phyloP scores from a whole-genome alignment of 768 basidiomycete species.

The Erythrobasidium yunnanense region DNA sequence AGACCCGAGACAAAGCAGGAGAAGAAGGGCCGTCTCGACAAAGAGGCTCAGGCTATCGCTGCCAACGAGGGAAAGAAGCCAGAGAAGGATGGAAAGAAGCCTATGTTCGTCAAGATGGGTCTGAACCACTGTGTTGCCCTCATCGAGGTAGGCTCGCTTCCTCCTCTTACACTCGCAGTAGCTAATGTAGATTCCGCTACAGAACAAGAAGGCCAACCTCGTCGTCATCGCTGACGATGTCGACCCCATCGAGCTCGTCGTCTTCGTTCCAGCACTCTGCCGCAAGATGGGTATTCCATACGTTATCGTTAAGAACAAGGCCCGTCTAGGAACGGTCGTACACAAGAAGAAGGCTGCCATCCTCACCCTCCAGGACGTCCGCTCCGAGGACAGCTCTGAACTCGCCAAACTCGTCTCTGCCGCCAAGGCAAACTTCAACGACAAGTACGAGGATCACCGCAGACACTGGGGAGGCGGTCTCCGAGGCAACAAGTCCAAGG shows the following conservation, averaged over 20 bases:
- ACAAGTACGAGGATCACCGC: slow-evolving; percentile 69
- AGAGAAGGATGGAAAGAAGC: slow-evolving; percentile 77
- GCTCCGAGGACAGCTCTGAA: slow-evolving; percentile 84
- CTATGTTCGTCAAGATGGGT: slow-evolving; percentile 87
- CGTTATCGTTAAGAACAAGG: slow-evolving; percentile 85
- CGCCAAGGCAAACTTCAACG: slow-evolving; percentile 93
- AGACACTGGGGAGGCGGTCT: slow-evolving; percentile 92
- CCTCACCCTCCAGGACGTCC: slow-evolving; percentile 82
- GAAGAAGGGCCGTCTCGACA: slow-evolving; percentile 83
- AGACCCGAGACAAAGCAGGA: slow-evolving; percentile 88
- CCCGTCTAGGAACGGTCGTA: slow-evolving; percentile 91
- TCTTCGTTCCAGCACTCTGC: slow-evolving; percentile 95
- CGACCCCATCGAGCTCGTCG: slow-evolving; percentile 96
- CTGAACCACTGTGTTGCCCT: slow-evolving; percentile 94
- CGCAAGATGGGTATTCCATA: slow-evolving; percentile 99
- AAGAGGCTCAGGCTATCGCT: slow-evolving; percentile 57
- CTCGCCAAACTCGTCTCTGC: slow-evolving; percentile 84
- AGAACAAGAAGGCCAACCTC: slow-evolving; percentile 93
- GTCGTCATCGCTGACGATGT: slow-evolving; percentile 96
- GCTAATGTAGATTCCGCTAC: slow-evolving; percentile 39
- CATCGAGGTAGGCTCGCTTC: slow-evolving; percentile 46
- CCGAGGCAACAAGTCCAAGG: slow-evolving; percentile 66
- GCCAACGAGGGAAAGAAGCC: slow-evolving; percentile 64
- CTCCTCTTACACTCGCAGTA: background rate
- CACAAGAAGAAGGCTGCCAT: slow-evolving; percentile 98